These are phyloP conservation scores for Fusarium sp. DNA, from an alignment of 2,329 filamentous ascomycete genomes.

Conservation along the genomic window DNA sequence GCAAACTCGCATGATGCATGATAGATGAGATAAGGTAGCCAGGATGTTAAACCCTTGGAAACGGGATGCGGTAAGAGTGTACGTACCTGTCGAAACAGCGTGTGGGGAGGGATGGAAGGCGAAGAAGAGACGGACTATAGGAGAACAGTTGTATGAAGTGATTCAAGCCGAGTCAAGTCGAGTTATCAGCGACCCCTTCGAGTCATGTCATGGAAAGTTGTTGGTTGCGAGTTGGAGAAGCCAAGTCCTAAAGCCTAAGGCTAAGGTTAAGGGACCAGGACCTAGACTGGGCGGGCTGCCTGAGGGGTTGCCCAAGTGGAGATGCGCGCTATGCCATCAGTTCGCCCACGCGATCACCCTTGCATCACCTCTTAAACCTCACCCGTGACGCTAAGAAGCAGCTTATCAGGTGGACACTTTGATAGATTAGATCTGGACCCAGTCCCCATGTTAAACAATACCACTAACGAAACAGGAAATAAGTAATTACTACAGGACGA, in stretches of 20 bases:
- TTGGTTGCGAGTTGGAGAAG: slow-evolving; percentile 20
- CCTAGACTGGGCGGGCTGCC: slow-evolving; percentile 1
- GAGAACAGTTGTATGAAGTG: neutral
- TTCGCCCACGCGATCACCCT: slow-evolving; percentile 40
- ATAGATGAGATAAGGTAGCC: slow-evolving; percentile 17
- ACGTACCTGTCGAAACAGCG: slow-evolving; percentile 5
- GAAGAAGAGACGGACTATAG: neutral
- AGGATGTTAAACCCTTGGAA: slow-evolving; percentile 15
- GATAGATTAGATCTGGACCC: slow-evolving; percentile 23
- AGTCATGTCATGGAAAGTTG: slow-evolving; percentile 16
- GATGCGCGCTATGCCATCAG: slow-evolving; percentile 10
- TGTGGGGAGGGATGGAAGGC: neutral
- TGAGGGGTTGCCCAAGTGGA: slow-evolving; percentile 35
- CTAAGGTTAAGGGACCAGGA: neutral
- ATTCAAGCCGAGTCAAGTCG: neutral
- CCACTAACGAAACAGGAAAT: neutral
- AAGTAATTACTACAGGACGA: slow-evolving; percentile 1
- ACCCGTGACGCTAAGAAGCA: slow-evolving; percentile 16
- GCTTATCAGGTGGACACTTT: slow-evolving; percentile 35
- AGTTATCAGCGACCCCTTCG: neutral
- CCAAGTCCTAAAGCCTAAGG: neutral
- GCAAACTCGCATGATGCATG: slow-evolving; percentile 42
- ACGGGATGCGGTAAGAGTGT: neutral
- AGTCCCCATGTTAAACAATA: slow-evolving; percentile 13
- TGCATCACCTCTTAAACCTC: slow-evolving; percentile 23